Evolutionary conservation across 495 filamentous ascomycete genomes (phyloP).

Genomic region (Wilcoxina mikolae): DNA sequence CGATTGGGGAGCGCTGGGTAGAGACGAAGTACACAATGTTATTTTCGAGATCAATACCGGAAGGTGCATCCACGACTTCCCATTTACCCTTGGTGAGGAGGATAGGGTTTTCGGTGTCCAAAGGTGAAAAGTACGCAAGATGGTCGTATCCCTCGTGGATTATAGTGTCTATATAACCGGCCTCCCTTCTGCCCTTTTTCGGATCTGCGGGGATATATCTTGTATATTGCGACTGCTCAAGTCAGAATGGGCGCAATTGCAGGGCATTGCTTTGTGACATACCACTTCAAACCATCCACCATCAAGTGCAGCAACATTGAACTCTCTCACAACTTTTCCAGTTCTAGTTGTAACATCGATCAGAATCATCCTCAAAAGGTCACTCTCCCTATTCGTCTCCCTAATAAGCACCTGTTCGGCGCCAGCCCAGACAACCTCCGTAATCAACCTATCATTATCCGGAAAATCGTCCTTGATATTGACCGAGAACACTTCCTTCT

Average conservation of each 20-base stretch:
- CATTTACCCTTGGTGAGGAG: slow-evolving; percentile 79
- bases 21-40: slow-evolving; percentile 83
- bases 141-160: slow-evolving; percentile 81
- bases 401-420: slow-evolving; percentile 62
- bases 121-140: slow-evolving; percentile 82
- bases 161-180: slow-evolving; percentile 87
- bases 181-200: slow-evolving; percentile 54
- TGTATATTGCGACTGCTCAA: slow-evolving; percentile 51
- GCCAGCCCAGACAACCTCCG: slow-evolving; percentile 83
- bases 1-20: slow-evolving; percentile 72
- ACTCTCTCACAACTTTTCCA: slow-evolving; percentile 63
- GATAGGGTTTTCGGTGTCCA: slow-evolving; percentile 64
- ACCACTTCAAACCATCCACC: slow-evolving; percentile 91
- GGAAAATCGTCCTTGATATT: slow-evolving; percentile 60
- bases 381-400: slow-evolving; percentile 88
- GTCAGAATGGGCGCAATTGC: not conserved
- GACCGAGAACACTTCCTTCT: slow-evolving; percentile 63
- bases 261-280: not conserved
- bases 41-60: slow-evolving; percentile 67
- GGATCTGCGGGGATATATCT: slow-evolving; percentile 75
- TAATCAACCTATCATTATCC: slow-evolving; percentile 76
- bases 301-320: slow-evolving; percentile 66
- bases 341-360: slow-evolving; percentile 61
- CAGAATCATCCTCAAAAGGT: slow-evolving; percentile 68
- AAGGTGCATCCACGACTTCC: slow-evolving; percentile 84